These are phyloP conservation scores for Phialocephala subalpina DNA, from an alignment of 2,329 filamentous ascomycete genomes.

Conservation along the genomic window DNA sequence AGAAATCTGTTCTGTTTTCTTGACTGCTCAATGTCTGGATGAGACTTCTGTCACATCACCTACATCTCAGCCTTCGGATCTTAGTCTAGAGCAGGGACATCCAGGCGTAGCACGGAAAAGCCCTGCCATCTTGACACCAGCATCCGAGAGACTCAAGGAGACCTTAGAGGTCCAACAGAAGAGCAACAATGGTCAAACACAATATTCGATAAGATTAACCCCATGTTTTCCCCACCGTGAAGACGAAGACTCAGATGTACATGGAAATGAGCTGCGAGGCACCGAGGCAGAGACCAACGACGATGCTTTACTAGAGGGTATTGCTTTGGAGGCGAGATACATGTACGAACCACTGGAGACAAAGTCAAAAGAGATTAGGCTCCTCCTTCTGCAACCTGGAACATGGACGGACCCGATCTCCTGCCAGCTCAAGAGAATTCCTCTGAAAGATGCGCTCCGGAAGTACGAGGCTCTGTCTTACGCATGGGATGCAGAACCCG, in stretches of 20 bases:
- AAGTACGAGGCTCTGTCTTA: slow-evolving; percentile 15
- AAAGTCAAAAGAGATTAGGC: not conserved
- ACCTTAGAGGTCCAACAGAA: not conserved
- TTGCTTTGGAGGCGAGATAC: not conserved
- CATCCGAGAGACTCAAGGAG: not conserved
- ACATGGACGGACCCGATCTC: not conserved
- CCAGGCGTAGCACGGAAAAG: not conserved
- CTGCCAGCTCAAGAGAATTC: not conserved
- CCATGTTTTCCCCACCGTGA: too few species aligned
- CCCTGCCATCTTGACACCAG: not conserved
- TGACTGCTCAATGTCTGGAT: not conserved
- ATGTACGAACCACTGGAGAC: not conserved
- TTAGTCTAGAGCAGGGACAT: not conserved
- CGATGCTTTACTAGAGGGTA: not conserved
- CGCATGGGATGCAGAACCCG: slow-evolving; percentile 11
- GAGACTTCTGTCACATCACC: not conserved
- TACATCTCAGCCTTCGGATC: not conserved
- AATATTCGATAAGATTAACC: too few species aligned
- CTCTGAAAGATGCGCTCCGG: not conserved
- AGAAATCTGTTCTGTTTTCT: not conserved
- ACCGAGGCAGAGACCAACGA: not conserved
- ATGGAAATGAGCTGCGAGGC: too few species aligned
- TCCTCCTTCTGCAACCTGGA: not conserved
- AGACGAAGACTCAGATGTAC: too few species aligned
- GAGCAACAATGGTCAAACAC: not conserved